Evolutionary conservation across 1,284 basidiomycete species (phyloP).

Genomic region (Inonotus obliquus): DNA sequence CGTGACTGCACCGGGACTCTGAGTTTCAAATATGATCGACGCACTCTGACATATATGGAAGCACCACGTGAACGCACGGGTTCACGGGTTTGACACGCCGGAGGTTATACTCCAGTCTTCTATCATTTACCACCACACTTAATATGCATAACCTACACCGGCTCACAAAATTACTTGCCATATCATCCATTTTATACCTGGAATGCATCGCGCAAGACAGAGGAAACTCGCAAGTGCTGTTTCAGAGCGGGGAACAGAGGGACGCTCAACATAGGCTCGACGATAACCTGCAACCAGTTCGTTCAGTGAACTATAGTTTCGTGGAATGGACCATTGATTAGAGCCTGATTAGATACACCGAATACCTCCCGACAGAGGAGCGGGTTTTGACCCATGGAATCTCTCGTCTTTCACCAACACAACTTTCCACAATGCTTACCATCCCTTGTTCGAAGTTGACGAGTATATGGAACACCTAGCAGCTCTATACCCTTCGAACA

Average conservation of each 20-base stretch:
- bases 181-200: not conserved
- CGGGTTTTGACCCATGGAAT: slow-evolving; percentile 7
- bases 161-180: not conserved
- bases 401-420: slow-evolving; percentile 24
- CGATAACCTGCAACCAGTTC: not conserved
- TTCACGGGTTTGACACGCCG: no score
- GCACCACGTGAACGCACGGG: not conserved
- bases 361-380: slow-evolving; percentile 1
- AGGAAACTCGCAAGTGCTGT: not conserved
- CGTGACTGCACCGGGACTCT: no score
- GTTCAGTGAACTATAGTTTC: not conserved
- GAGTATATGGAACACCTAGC: slow-evolving; percentile 46
- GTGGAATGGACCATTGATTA: not conserved
- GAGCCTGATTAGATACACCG: slow-evolving; percentile 1
- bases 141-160: not conserved
- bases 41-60: not conserved
- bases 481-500: slow-evolving; percentile 36
- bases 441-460: slow-evolving; percentile 49
- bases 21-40: not conserved
- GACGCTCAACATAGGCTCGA: not conserved
- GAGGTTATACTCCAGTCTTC: slow-evolving; percentile 16
- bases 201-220: not conserved
- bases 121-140: not conserved
- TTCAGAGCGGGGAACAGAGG: not conserved
- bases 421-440: slow-evolving; percentile 49